Evolutionary conservation across 1,284 basidiomycete species (phyloP).

Genomic region (Volvariella volvacea): DNA sequence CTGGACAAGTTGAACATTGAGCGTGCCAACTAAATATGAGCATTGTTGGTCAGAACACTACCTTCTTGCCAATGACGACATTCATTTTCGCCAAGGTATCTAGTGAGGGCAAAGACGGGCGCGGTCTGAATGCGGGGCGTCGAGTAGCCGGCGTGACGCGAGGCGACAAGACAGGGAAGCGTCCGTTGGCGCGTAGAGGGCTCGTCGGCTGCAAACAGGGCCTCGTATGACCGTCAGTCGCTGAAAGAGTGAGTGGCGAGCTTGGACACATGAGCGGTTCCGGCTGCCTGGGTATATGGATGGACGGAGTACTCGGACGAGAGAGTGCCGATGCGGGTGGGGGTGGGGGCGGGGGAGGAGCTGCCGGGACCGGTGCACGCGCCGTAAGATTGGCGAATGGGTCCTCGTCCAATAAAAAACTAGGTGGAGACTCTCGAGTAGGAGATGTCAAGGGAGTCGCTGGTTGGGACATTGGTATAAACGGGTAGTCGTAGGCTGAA

Average conservation of each 20-base stretch:
- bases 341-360: conserved; percentile 11
- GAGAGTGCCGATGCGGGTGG: conserved; percentile 12
- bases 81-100: conserved; percentile 51
- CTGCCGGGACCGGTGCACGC: conserved; percentile 12
- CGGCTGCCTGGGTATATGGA: conserved; percentile 17
- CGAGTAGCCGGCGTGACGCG: conserved; percentile 42
- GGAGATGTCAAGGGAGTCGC: conserved; percentile 11
- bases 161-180: conserved; percentile 8
- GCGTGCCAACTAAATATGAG: conserved; percentile 1
- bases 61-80: conserved; percentile 49
- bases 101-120: conserved; percentile 64
- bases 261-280: conserved; percentile 2
- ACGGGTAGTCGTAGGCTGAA: neutral
- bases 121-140: conserved; percentile 48
- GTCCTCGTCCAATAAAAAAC: conserved; percentile 58
- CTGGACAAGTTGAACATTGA: conserved; percentile 21
- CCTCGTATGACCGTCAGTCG: no score
- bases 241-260: neutral
- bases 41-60: conserved; percentile 19
- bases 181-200: neutral
- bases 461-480: conserved; percentile 1
- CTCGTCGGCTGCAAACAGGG: neutral
- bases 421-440: conserved; percentile 23
- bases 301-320: conserved; percentile 13
- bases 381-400: conserved; percentile 55